Evolutionary conservation across 345 rosid genomes (phyloP).

Genomic region (Linum tenue): DNA sequence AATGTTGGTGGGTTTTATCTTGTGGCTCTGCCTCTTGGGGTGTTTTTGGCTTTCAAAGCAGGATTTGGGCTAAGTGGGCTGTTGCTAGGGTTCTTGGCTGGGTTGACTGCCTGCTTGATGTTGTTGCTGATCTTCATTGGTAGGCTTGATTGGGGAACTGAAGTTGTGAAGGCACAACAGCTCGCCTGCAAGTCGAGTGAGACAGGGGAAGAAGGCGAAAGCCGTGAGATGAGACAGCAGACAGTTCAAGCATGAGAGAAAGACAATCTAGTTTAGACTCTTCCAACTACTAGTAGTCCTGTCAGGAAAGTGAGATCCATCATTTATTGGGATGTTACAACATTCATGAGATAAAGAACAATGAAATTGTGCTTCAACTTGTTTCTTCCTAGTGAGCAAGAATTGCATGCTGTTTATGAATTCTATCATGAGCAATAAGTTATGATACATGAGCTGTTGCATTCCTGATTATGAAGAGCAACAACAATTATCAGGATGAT

Average conservation of each 20-base stretch:
- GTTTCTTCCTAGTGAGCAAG: neutral
- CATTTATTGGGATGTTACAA: neutral
- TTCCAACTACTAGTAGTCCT: neutral
- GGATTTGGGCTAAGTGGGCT: conserved; percentile 50
- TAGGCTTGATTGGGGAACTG: conserved; percentile 61
- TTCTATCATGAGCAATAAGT: neutral
- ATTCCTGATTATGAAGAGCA: neutral
- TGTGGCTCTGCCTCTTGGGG: conserved; percentile 59
- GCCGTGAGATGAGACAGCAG: neutral
- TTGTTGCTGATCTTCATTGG: conserved; percentile 33
- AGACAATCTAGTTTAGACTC: too few species aligned
- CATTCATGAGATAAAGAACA: neutral
- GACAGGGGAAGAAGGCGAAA: conserved; percentile 14
- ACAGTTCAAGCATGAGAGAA: conserved; percentile 1
- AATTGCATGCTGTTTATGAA: neutral
- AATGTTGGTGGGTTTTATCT: conserved; percentile 70
- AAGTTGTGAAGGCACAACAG: conserved; percentile 56
- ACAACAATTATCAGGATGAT: neutral
- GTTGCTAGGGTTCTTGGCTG: conserved; percentile 57
- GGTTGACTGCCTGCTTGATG: conserved; percentile 37
- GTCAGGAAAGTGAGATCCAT: neutral
- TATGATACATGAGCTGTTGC: neutral
- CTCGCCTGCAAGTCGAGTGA: conserved; percentile 30
- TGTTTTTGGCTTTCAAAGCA: conserved; percentile 52
- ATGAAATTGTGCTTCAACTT: neutral